Percentiles rank a stretch among this genome's conserved stretches.
These are phyloP conservation scores for Dissophora globulifera DNA, from an alignment of 192 early-diverging fungal genomes.

Conservation along the genomic window DNA sequence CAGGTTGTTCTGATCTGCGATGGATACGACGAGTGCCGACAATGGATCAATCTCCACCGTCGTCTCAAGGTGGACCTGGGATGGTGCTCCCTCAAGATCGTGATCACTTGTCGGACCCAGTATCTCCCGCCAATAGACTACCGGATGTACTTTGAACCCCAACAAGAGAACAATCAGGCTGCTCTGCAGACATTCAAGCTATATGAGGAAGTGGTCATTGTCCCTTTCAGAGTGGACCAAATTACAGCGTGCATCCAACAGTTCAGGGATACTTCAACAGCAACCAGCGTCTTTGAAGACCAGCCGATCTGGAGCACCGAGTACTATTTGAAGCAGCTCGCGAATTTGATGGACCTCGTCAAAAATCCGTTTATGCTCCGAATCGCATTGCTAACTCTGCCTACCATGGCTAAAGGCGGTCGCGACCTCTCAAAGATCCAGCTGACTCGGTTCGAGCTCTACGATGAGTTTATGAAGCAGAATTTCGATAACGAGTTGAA, in stretches of 20 bases:
- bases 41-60: background rate
- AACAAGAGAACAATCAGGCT: background rate
- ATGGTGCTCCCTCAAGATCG: background rate
- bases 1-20: background rate
- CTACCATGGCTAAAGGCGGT: background rate
- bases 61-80: background rate
- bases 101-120: slow-evolving; percentile 5
- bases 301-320: background rate
- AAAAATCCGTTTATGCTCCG: slow-evolving; percentile 1
- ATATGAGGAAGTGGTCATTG: slow-evolving; percentile 3
- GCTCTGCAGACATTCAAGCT: background rate
- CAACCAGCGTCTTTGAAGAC: background rate
- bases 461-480: background rate
- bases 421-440: background rate
- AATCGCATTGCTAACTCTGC: background rate
- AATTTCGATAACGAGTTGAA: background rate
- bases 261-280: background rate
- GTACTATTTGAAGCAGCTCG: background rate
- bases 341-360: background rate
- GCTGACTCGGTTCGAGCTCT: background rate
- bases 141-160: background rate
- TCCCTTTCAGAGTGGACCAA: background rate
- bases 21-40: slow-evolving; percentile 5
- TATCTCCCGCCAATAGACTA: background rate
- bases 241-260: background rate